Conservation (phyloP, 176 grass and related monocot species). For the Triticum timopheevii region DNA sequence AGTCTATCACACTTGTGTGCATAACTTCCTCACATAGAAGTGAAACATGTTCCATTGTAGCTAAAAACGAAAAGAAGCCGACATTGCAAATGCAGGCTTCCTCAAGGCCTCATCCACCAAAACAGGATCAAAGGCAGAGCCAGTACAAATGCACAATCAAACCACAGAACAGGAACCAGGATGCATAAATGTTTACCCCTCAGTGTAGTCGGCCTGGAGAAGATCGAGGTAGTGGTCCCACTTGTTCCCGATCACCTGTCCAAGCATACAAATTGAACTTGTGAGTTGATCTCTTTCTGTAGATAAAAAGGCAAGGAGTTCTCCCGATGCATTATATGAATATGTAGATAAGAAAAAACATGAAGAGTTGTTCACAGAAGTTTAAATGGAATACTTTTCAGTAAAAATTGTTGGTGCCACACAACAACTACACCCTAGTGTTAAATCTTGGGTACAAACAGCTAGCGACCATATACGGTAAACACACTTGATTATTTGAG, state of each 20-base stretch:
- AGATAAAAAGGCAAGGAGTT: not conserved
- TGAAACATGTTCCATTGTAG: not conserved
- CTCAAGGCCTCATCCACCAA: not conserved
- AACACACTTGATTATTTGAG: not conserved
- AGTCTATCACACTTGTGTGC: not conserved
- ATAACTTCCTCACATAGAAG: not conserved
- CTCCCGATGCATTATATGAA: not conserved
- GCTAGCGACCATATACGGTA: not conserved
- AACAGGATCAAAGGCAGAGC: not conserved
- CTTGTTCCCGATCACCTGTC: constrained; percentile 95
- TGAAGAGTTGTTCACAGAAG: not conserved
- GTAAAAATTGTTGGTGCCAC: not conserved
- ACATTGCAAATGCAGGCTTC: not conserved
- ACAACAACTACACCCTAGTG: not conserved
- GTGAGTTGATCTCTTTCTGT: not conserved
- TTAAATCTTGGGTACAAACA: not conserved
- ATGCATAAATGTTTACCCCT: constrained; percentile 54
- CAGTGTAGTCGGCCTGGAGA: constrained; percentile 82
- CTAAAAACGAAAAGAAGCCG: not conserved
- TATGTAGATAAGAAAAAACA: not conserved
- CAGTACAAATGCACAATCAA: not conserved
- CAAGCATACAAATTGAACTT: not conserved
- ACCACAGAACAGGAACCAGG: not conserved
- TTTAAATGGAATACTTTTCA: not conserved
- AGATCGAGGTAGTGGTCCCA: constrained; percentile 91